Base-by-base conservation (phyloP, 495 filamentous ascomycete species). In the Penicillium fimorum region DNA sequence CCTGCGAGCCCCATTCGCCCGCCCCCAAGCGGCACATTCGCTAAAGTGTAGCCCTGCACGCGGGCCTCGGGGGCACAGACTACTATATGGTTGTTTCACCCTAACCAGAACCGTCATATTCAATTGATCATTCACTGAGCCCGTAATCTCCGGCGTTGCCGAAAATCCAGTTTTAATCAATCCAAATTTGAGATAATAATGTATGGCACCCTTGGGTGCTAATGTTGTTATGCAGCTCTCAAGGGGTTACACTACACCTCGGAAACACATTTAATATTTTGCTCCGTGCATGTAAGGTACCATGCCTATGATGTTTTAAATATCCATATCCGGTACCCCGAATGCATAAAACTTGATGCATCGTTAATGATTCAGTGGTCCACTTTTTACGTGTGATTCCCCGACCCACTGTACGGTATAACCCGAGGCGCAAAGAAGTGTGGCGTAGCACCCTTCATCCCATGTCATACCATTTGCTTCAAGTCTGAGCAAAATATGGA, bases 401-500 rank as follows among this genome's bases (percentile, higher is more conserved):
- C 15, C 30, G 30, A 35, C 38, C 33, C 32, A 46, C 52, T 54
- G 30, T 46, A 42, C 52, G 50, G 50, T 42, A 53, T 45, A 45
- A 30, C 29, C 43, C 20, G 15, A 32, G 50, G 50, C 50, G 37
- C 22, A 52, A 15, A 24, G 1, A 11, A n/a, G 38, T 42, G 50
- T 52, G 50, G 50, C 50, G 50, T 40, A 52, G 25, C 33, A 32
- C 13, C 17, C 17, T 32, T 20, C 35, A 20, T 37, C 15, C 35
- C 22, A 7, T 29, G 13, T 52, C 22, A 46, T 30, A 20, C 12
- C 24, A 42, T 47, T n/a, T 35, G 4, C 35, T 29, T 67, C 55
- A 71, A 50, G 27, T 17, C 33, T 52, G 53, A 50, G 63, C 70
- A 47, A 76, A 74, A 61, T 71, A 77, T 10, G 73, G 61, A 62